Base-by-base conservation (phyloP, 495 filamentous ascomycete species). In the Penicillium desertorum region DNA sequence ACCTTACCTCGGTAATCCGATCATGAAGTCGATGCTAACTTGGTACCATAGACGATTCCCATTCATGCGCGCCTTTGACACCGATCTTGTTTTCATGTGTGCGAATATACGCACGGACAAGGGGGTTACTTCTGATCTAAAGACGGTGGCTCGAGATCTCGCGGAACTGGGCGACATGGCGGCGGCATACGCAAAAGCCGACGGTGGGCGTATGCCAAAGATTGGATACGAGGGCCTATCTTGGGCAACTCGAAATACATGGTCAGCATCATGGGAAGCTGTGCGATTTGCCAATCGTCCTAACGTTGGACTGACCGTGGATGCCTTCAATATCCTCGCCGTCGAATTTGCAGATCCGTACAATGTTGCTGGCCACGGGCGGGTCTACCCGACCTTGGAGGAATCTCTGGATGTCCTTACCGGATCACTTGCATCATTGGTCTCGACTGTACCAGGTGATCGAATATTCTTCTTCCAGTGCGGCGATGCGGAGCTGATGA, bases 401-500 rank as follows among this genome's bases (percentile, higher is more conserved):
- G 66, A 69, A 27, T 69, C 70, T 6, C 30, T 65, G 0, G 55
- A 66, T 1, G 50, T 69, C 0, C 46, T 73, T n/a, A 48, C 57
- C 2, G 44, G 29, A 11, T 73, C 71, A 0, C 64, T 88, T 16
- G 57, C 68, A 2, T 70, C 78, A 5, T 76, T 89, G 9, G 73
- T 68, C 1, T 61, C 52, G 5, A 82, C 80, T 0, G 71, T 89
- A 2, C 83, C 84, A 2, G 73, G 76, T 0, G 83, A 87, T 32
- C 85, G 85, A 56, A 88, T 89, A 50, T 88, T 81, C 61, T 77
- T 89, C n/a, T 71, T 88, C n/a, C 86, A 89, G 65, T 85, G 88
- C 48, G 81, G 76, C 4, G 87, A 89, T 66, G 87, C 86, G 1
- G 85, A 88, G 53, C 74, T 72, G 55, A 67, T 81, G 51, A 70